A percentile compares a stretch with the other conserved stretches of the same genome.
Evolutionary conservation across 192 early-diverging fungal species (phyloP).

Genomic region (Umbelopsis vinacea): DNA sequence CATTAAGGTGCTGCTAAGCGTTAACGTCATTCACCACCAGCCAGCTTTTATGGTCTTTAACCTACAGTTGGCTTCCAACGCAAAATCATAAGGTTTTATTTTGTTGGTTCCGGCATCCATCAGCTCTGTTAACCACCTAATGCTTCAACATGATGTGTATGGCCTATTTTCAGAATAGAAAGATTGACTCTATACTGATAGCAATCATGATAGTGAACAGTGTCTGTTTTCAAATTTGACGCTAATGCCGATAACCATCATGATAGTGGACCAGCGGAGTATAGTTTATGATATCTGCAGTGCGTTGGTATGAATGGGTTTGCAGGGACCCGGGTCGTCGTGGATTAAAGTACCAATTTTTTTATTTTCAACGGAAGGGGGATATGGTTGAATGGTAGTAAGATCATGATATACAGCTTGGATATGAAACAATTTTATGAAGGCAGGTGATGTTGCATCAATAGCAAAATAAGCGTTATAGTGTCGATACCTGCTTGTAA

Average conservation of each 20-base stretch:
- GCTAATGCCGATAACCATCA: slow-evolving; percentile 7
- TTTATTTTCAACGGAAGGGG: neutral
- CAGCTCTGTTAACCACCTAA: too few species aligned
- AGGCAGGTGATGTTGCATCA: too few species aligned
- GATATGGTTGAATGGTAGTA: neutral
- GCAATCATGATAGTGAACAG: slow-evolving; percentile 4
- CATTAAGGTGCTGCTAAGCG: neutral
- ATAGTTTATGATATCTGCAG: neutral
- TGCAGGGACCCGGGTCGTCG: slow-evolving; percentile 18
- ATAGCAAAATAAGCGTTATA: too few species aligned
- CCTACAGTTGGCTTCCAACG: neutral
- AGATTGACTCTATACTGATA: neutral
- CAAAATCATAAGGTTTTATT: too few species aligned
- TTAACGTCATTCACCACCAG: neutral
- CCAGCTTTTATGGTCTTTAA: neutral
- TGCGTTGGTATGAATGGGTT: neutral
- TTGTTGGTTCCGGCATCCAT: too few species aligned
- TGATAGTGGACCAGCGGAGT: slow-evolving; percentile 15
- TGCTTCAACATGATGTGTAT: too few species aligned
- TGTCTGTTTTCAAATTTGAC: neutral
- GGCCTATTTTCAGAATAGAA: too few species aligned
- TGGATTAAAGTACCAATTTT: slow-evolving; percentile 1
- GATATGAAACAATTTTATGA: too few species aligned
- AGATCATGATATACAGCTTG: neutral
- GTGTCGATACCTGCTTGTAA: too few species aligned